Conservation (phyloP, 148 eudicot species). For the Linanthus parryae region DNA sequence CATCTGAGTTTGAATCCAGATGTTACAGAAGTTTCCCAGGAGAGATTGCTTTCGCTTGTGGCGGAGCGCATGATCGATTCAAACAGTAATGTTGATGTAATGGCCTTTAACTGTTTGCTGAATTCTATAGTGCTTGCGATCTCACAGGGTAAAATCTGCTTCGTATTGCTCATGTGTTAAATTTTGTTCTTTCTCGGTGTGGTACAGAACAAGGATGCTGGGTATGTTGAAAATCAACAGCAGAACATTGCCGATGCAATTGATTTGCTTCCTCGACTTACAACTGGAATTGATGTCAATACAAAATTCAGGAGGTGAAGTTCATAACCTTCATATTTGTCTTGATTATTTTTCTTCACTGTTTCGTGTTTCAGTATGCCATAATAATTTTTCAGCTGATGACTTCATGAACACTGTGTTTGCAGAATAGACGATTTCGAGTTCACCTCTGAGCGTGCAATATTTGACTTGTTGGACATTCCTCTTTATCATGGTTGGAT, state of each 20-base stretch:
- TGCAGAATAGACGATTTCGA: slow-evolving; percentile 93
- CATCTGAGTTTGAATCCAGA: slow-evolving; percentile 66
- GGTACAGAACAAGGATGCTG: slow-evolving; percentile 80
- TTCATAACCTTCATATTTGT: no score
- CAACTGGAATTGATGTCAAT: slow-evolving; percentile 98
- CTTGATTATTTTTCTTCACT: no score
- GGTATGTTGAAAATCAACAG: slow-evolving; percentile 73
- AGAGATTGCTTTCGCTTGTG: slow-evolving; percentile 84
- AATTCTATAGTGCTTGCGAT: neutral
- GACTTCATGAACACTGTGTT: no score
- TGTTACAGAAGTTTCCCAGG: slow-evolving; percentile 76
- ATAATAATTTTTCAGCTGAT: no score
- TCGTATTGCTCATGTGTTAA: neutral
- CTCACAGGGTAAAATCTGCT: neutral
- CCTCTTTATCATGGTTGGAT: slow-evolving; percentile 98
- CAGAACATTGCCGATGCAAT: slow-evolving; percentile 90
- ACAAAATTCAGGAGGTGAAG: slow-evolving; percentile 73
- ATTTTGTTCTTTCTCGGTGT: slow-evolving; percentile 18
- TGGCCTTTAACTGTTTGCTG: slow-evolving; percentile 7
- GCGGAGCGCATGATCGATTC: slow-evolving; percentile 87
- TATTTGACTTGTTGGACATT: slow-evolving; percentile 87
- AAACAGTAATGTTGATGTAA: slow-evolving; percentile 71
- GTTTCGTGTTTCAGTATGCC: no score
- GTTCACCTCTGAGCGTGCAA: slow-evolving; percentile 91
- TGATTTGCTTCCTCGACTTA: slow-evolving; percentile 86